Evolutionary conservation across 805 yeast species (phyloP).

Genomic region (Ogataea henricii): DNA sequence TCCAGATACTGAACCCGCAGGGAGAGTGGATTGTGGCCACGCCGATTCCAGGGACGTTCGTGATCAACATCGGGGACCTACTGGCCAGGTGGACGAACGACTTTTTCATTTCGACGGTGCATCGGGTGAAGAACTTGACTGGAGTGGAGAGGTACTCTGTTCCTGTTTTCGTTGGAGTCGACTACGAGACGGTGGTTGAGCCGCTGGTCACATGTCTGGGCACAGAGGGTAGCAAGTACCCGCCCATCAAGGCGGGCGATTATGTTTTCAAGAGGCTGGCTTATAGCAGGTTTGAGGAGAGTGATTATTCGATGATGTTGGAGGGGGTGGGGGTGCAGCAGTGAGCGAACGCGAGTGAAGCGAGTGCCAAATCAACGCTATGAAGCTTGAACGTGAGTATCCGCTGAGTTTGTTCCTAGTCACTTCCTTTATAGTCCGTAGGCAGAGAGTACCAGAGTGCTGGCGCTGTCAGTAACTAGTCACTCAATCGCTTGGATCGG

Average conservation of each 20-base stretch:
- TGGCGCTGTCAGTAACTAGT: no score
- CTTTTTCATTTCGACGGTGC: constrained; percentile 37
- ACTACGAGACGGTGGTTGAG: constrained; percentile 22
- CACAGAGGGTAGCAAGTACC: constrained; percentile 15
- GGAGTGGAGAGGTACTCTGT: constrained; percentile 29
- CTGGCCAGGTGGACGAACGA: constrained; percentile 39
- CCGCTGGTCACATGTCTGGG: constrained; percentile 27
- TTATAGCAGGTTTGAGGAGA: constrained; percentile 14
- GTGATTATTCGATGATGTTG: constrained; percentile 9
- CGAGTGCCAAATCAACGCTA: background rate
- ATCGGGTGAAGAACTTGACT: constrained; percentile 36
- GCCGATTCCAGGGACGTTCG: constrained; percentile 35
- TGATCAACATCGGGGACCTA: constrained; percentile 41
- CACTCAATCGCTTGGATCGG: background rate
- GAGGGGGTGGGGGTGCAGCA: constrained; percentile 15
- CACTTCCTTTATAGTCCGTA: no score
- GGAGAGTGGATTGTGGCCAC: constrained; percentile 39
- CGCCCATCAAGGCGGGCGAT: constrained; percentile 20
- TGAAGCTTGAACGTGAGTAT: no score
- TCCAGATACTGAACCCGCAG: constrained; percentile 36
- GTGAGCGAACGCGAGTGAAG: background rate
- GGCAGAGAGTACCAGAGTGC: no score
- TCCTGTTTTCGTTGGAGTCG: constrained; percentile 29
- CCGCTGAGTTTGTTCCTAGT: no score
- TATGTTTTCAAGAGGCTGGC: constrained; percentile 21